Evolutionary conservation across 441 rosid genomes (phyloP).

Genomic region (Euphorbia neoarborescens): DNA sequence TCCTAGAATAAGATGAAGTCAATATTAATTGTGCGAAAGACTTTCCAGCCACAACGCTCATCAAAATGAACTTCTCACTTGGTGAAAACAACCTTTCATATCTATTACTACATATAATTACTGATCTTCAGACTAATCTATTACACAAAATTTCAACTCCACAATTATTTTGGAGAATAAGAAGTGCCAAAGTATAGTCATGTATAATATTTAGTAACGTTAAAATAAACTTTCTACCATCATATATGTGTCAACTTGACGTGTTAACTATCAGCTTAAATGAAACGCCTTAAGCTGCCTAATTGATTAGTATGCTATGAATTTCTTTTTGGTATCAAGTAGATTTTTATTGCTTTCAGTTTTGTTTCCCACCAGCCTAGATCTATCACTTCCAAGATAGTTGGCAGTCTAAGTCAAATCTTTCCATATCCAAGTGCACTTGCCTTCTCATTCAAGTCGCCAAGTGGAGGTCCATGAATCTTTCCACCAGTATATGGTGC

Average conservation of each 20-base stretch:
- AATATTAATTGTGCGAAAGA: not conserved
- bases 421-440: slow-evolving; percentile 23
- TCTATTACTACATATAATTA: not conserved
- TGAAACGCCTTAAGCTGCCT: not conserved
- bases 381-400: slow-evolving; percentile 8
- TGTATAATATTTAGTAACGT: not conserved
- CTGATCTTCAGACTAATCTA: not conserved
- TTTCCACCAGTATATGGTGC: slow-evolving; percentile 95
- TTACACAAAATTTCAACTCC: not conserved
- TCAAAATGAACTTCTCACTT: not conserved
- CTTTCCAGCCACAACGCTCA: not conserved
- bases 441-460: slow-evolving; percentile 94
- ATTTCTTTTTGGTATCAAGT: not conserved
- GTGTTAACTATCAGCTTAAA: not conserved
- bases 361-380: slow-evolving; percentile 2
- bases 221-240: not conserved
- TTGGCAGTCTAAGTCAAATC: slow-evolving; percentile 12
- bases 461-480: slow-evolving; percentile 89
- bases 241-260: not conserved
- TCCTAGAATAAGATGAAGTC: not conserved
- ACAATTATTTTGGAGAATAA: not conserved
- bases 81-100: too few species aligned
- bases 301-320: not conserved
- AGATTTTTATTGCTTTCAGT: not conserved
- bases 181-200: not conserved